A percentile compares a stretch with the other conserved stretches of the same genome.
Evolutionary conservation across 495 filamentous ascomycete genomes (phyloP).

Genomic region (Thermothielavioides terrestris): DNA sequence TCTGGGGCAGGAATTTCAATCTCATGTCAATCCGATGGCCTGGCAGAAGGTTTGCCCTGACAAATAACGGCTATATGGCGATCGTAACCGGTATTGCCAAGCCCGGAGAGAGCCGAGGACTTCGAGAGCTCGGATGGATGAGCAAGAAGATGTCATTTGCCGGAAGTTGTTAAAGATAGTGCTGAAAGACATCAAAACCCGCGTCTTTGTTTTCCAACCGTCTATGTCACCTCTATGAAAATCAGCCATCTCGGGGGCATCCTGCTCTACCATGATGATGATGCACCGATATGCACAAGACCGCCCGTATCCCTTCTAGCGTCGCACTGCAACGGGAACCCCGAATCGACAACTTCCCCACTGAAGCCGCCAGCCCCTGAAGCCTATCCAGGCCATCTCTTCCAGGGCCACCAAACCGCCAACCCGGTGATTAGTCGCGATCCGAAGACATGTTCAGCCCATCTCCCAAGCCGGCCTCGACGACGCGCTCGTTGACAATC

Average conservation of each 20-base stretch:
- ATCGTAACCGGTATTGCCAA: too few species aligned
- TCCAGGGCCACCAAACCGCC: not conserved
- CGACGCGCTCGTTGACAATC: constrained; percentile 2
- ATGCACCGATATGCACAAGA: constrained; percentile 5
- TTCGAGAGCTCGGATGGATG: too few species aligned
- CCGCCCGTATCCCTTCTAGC: not conserved
- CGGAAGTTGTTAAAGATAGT: too few species aligned
- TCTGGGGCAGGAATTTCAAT: too few species aligned
- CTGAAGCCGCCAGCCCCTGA: not conserved
- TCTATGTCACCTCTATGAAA: not conserved
- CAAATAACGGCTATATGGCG: too few species aligned
- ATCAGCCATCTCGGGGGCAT: not conserved
- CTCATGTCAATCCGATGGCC: too few species aligned
- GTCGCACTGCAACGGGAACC: constrained; percentile 4
- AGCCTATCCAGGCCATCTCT: not conserved
- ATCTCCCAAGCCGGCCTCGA: not conserved
- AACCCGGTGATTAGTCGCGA: not conserved
- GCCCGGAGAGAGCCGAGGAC: too few species aligned
- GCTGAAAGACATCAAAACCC: not conserved
- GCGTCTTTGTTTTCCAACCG: not conserved
- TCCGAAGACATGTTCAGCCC: not conserved
- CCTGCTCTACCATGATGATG: constrained; percentile 4
- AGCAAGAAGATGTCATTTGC: too few species aligned
- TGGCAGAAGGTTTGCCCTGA: too few species aligned
- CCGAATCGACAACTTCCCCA: not conserved